A percentile compares a stretch with the other conserved stretches of the same genome.
These are phyloP conservation scores for Grammothele lineata DNA, from an alignment of 768 basidiomycete species.

Conservation along the genomic window DNA sequence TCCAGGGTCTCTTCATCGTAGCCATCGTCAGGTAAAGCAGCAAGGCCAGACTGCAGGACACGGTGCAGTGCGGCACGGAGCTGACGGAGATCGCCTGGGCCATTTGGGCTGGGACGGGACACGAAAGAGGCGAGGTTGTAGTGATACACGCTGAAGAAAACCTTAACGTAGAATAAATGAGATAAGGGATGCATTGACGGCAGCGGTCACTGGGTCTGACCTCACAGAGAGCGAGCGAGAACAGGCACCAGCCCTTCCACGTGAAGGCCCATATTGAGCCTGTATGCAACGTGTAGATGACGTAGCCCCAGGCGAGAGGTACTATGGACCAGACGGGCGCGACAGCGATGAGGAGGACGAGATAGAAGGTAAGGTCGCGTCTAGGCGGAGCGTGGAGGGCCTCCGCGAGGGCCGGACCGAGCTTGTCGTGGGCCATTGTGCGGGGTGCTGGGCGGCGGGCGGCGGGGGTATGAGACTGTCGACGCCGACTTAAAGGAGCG, in stretches of 20 bases:
- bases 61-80: constrained; percentile 58
- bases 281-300: constrained; percentile 41
- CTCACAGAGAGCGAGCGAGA: constrained; percentile 55
- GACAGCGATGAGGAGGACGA: constrained; percentile 52
- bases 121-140: constrained; percentile 44
- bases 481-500: background rate
- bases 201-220: constrained; percentile 31
- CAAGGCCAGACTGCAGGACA: constrained; percentile 62
- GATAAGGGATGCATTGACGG: background rate
- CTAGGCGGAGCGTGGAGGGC: constrained; percentile 31
- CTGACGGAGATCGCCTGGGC: constrained; percentile 46
- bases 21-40: constrained; percentile 45
- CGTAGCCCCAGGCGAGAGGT: constrained; percentile 65
- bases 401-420: constrained; percentile 22
- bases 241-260: constrained; percentile 35
- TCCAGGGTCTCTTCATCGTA: constrained; percentile 53
- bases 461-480: background rate
- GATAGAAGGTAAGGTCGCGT: constrained; percentile 50
- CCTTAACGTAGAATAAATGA: constrained; percentile 33
- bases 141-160: constrained; percentile 68
- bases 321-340: constrained; percentile 60
- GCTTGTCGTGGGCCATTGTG: constrained; percentile 6
- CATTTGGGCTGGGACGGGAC: constrained; percentile 40
- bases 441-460: background rate
- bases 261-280: constrained; percentile 39